Evolutionary conservation across 352 stramenopile species (phyloP), one percentile per base, ranked within the genome.

Genomic region (Globisporangium iwayamae): DNA sequence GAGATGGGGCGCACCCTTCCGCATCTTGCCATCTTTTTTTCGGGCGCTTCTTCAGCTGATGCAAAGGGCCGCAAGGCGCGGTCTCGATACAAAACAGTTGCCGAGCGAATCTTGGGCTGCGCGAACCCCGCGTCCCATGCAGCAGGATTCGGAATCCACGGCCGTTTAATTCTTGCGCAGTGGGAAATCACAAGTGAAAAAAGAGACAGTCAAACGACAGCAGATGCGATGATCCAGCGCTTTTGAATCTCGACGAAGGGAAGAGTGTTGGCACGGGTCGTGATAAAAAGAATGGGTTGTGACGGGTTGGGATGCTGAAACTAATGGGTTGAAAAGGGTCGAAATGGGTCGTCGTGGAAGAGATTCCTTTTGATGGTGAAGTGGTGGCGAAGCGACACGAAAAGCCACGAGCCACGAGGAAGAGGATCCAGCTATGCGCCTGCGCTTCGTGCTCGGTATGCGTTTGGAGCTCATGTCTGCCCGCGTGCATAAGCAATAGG

Each of bases 381-480:
- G 39, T 47, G 36, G 7, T 20, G 11, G 3, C 14, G 11, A 34
- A 16, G 14, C 32, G n/a, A 32, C 14, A 22, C 38, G 25, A 60
- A 60, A 18, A 32, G 39, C 2, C 34, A 60, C 54, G 18, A 56
- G 3, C 47, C 0, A 36, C 25, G 1, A 28, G 25, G 25, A 10
- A 47, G 4, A 28, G 8, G 16, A 28, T 20, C n/a, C 18, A 5
- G 10, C 74, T 63, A 77, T 78, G 72, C 75, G 62, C 39, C 41
- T 79, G 45, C 68, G 53, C 63, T 81, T 81, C 63, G 46, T 79
- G 16, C 56, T 83, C n/a, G 73, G 75, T 79, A 63, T 50, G 69
- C 54, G 20, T 6, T 18, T 22, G 43, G 13, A 45, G 16, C 10
- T 34, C 22, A 46, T 30, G 34, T 14, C 20, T 45, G n/a, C 60